Percentiles rank a stretch among this genome's conserved stretches.
Conservation (phyloP, 345 rosid genomes). For the Arabis alpina region DNA sequence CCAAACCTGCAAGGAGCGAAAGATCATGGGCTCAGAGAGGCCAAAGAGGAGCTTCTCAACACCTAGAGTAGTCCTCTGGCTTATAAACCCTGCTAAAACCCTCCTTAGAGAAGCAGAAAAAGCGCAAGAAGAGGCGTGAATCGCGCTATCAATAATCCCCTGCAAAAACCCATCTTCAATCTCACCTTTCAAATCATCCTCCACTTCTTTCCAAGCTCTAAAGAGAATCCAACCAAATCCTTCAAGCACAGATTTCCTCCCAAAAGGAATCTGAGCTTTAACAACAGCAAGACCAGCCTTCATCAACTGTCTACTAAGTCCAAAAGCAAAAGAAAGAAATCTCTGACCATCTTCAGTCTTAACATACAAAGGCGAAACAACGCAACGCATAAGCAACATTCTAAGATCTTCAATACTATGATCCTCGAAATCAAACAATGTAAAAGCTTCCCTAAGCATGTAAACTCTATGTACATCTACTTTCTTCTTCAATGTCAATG, state of each 20-base stretch:
- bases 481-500: slow-evolving; percentile 82
- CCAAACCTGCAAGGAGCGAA: slow-evolving; percentile 90
- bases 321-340: slow-evolving; percentile 70
- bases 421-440: slow-evolving; percentile 81
- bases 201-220: slow-evolving; percentile 79
- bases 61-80: slow-evolving; percentile 70
- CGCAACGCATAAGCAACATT: slow-evolving; percentile 71
- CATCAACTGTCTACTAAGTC: slow-evolving; percentile 72
- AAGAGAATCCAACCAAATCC: slow-evolving; percentile 82
- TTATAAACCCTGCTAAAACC: slow-evolving; percentile 77
- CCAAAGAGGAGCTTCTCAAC: slow-evolving; percentile 85
- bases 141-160: slow-evolving; percentile 72
- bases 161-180: slow-evolving; percentile 77
- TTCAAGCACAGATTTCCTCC: slow-evolving; percentile 85
- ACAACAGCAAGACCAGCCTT: slow-evolving; percentile 84
- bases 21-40: slow-evolving; percentile 85
- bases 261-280: slow-evolving; percentile 81
- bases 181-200: slow-evolving; percentile 62
- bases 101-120: slow-evolving; percentile 78
- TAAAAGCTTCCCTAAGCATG: slow-evolving; percentile 72
- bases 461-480: slow-evolving; percentile 81
- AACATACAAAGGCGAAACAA: slow-evolving; percentile 75
- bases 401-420: slow-evolving; percentile 87
- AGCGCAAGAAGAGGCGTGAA: slow-evolving; percentile 54
- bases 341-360: slow-evolving; percentile 86